These are phyloP conservation scores for Isoetes engelmannii DNA, from an alignment of 83 land plant species.

Conservation along the genomic window DNA sequence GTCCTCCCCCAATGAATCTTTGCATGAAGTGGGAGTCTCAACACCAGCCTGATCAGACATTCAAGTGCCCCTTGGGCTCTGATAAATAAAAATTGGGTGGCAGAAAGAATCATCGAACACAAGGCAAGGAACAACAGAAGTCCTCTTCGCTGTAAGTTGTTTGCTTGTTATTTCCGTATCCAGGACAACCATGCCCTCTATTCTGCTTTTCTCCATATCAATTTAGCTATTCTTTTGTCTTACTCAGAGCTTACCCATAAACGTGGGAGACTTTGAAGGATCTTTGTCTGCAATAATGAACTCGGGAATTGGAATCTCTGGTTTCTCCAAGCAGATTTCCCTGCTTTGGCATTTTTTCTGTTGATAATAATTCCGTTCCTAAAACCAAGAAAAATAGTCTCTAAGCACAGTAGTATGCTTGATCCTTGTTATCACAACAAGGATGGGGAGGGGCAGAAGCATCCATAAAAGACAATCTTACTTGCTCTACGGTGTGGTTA, in stretches of 20 bases:
- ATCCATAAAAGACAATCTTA: neutral
- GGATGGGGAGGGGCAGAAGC: neutral
- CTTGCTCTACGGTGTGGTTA: conserved; percentile 30
- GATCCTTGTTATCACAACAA: neutral
- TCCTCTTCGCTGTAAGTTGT: no score
- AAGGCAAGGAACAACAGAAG: no score
- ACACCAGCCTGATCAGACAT: no score
- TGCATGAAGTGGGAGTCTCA: no score
- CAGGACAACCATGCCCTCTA: no score
- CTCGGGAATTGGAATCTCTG: conserved; percentile 18
- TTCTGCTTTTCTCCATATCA: no score
- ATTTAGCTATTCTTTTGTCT: no score
- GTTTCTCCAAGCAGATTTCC: conserved; percentile 16
- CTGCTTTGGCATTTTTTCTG: conserved; percentile 22
- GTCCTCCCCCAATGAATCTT: no score
- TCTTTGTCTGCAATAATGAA: conserved; percentile 19
- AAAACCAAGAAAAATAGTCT: neutral
- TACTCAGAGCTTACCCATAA: conserved; percentile 18
- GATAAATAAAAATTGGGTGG: no score
- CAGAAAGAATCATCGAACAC: no score
- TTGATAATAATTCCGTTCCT: conserved; percentile 25
- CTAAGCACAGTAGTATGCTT: neutral
- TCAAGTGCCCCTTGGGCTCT: no score
- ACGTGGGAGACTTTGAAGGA: conserved; percentile 19
- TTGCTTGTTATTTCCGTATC: no score